Percentiles rank a stretch among this genome's conserved stretches.
Evolutionary conservation across 192 early-diverging fungal species (phyloP).

Genomic region (Coemansia erecta): DNA sequence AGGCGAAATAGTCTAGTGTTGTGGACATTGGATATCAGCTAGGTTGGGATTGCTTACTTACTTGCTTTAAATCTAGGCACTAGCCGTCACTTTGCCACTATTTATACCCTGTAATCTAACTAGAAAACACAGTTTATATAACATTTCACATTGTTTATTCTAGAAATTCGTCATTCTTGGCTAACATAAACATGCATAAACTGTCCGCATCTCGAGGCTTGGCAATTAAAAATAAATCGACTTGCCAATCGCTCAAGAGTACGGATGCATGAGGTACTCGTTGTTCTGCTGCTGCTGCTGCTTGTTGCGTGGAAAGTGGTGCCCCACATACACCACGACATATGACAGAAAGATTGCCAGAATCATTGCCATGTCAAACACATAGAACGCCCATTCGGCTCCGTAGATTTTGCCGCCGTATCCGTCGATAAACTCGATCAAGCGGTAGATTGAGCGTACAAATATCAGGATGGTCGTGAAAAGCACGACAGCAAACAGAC

Average conservation of each 20-base stretch:
- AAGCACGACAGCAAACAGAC: conserved; percentile 20
- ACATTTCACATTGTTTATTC: not conserved
- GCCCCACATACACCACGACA: conserved; percentile 27
- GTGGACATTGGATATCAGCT: not conserved
- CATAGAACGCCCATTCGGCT: conserved; percentile 52
- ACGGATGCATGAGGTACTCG: not conserved
- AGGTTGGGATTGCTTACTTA: not conserved
- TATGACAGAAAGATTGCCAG: conserved; percentile 35
- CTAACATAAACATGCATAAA: not conserved
- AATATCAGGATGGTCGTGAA: conserved; percentile 39
- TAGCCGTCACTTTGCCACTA: not conserved
- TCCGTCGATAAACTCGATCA: conserved; percentile 48
- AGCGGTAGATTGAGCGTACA: conserved; percentile 50
- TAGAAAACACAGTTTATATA: not conserved
- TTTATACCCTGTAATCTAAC: not conserved
- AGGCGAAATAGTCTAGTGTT: conserved; percentile 26
- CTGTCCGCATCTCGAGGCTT: not conserved
- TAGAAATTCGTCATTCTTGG: not conserved
- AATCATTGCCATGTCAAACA: conserved; percentile 51
- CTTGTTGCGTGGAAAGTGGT: conserved; percentile 7
- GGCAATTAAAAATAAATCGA: not conserved
- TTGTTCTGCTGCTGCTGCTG: not conserved
- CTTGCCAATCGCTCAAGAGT: not conserved
- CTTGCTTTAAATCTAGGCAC: not conserved
- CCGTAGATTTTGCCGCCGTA: conserved; percentile 45